Conservation (phyloP, 805 yeast genomes). For the Ogataea naganishii region DNA sequence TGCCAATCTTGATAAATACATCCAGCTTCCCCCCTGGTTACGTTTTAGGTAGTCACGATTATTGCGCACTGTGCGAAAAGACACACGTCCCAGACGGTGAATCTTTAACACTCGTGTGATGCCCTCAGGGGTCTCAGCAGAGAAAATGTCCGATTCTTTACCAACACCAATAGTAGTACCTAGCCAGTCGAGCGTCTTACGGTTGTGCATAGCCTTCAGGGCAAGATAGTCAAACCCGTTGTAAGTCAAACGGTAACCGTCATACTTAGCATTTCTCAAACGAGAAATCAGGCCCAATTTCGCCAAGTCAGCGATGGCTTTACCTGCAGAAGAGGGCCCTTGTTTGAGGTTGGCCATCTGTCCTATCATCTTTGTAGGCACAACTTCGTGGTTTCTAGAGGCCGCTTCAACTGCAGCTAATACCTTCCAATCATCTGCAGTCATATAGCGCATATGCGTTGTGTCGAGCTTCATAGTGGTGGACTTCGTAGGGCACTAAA, state of each 20-base stretch:
- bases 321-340: constrained; percentile 58
- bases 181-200: constrained; percentile 65
- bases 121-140: constrained; percentile 64
- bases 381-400: constrained; percentile 87
- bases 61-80: constrained; percentile 86
- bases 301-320: constrained; percentile 79
- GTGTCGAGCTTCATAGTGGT: constrained; percentile 82
- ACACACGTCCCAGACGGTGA: constrained; percentile 89
- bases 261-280: constrained; percentile 86
- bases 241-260: constrained; percentile 85
- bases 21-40: constrained; percentile 77
- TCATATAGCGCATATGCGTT: constrained; percentile 85
- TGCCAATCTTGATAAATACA: constrained; percentile 81
- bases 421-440: constrained; percentile 84
- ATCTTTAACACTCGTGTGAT: constrained; percentile 69
- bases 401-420: constrained; percentile 87
- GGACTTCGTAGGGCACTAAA: too few relatives aligned
- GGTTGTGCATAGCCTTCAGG: constrained; percentile 69
- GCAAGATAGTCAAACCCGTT: constrained; percentile 92
- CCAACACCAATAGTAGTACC: constrained; percentile 94
- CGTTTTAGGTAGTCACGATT: constrained; percentile 84
- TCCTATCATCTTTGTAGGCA: constrained; percentile 79
- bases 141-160: constrained; percentile 91
- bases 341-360: constrained; percentile 72
- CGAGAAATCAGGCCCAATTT: constrained; percentile 71